Evolutionary conservation across 257 asterid genomes (phyloP), one percentile per base, ranked within the genome.

Genomic region (Solanum ossicruentum): DNA sequence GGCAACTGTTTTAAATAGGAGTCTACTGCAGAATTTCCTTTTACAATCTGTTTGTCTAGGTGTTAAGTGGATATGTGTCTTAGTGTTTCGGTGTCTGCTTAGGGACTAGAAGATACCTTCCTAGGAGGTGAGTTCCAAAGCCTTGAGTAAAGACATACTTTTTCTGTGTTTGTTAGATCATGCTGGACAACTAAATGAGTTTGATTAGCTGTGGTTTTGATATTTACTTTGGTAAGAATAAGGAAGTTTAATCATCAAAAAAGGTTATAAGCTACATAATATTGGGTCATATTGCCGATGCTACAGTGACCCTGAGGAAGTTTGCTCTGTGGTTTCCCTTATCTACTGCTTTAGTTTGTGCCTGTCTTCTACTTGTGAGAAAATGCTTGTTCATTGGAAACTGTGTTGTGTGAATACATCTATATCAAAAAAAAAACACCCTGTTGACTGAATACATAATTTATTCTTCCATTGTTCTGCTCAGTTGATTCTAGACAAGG

Each of bases 401-500:
- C 41, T 23, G 17, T 51, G 23, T 77, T 52, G 60, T 16, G 45
- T 26, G 61, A 51, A 51, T 21, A 15, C 78, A 43, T 71, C 36
- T 71, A 18, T 10, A 0, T 20, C 26, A 5, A 4, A 41, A 39
- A 20, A 21, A 65, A 71, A n/a, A 71, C 0, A 0, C 17, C 11
- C 36, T 71, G 80, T 71, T 71, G 56, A 10, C 11, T 71, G 20
- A 43, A 71, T 43, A 71, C 80, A 43, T 3, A 43, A 43, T 23
- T 77, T 12, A 23, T 26, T 41, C 8, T 51, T 45, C 17, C 63
- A 51, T 77, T 73, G 60, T 77, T 77, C 20, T 85, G 65, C 88
- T 90, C 95, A 96, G 98, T 87, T 93, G 91, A 87, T 93, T 52
- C 92, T 95, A 84, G 93, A 90, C 88, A 94, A 89, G 94, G 94